Conservation (phyloP, 441 rosid genomes). For the Brassica hybrid region DNA sequence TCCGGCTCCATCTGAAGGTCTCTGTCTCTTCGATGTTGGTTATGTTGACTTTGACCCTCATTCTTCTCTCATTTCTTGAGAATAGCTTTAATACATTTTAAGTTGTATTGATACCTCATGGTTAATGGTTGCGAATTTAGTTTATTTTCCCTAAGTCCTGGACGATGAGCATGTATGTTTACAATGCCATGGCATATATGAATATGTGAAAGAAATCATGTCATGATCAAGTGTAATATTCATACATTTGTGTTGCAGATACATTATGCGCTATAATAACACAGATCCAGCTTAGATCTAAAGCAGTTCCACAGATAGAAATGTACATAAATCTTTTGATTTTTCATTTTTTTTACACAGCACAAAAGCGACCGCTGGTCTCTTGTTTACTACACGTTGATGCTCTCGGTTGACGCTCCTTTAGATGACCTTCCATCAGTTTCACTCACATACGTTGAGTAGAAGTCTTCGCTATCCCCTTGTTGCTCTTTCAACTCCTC, state of each 20-base stretch:
- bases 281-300: conserved; percentile 5
- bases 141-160: conserved; percentile 8
- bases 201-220: conserved; percentile 16
- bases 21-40: conserved; percentile 86
- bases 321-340: conserved; percentile 1
- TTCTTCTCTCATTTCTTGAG: conserved; percentile 49
- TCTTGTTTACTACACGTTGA: conserved; percentile 26
- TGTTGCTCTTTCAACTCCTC: conserved; percentile 52
- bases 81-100: not conserved
- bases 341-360: conserved; percentile 8
- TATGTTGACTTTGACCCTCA: conserved; percentile 69
- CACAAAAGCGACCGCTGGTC: not conserved
- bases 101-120: not conserved
- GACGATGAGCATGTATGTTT: conserved; percentile 21
- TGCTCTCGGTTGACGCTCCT: conserved; percentile 38
- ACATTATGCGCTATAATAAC: not conserved
- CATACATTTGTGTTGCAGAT: conserved; percentile 21
- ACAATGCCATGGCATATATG: conserved; percentile 20
- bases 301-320: conserved; percentile 3
- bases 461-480: conserved; percentile 51
- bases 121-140: not conserved
- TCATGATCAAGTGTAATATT: conserved; percentile 8
- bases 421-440: conserved; percentile 43
- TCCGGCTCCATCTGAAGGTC: conserved; percentile 89
- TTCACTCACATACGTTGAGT: conserved; percentile 60